A percentile compares a stretch with the other conserved stretches of the same genome.
Conservation (phyloP, 441 rosid species). For the Mallotus japonicus region DNA sequence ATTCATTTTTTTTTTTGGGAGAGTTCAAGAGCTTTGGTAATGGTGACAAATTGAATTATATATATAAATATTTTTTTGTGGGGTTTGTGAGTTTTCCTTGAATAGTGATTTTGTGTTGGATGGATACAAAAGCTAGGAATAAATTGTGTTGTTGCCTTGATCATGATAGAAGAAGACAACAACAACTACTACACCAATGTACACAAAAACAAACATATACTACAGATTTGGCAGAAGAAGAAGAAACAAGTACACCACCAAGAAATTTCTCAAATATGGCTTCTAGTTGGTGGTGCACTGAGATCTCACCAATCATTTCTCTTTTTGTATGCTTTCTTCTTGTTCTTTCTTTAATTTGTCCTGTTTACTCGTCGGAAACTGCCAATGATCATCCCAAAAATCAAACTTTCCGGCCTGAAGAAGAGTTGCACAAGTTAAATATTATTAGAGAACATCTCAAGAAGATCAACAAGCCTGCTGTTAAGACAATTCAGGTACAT, state of each 20-base stretch:
- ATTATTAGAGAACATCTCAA: conserved; percentile 55
- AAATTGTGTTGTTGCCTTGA: conserved; percentile 41
- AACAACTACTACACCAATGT: conserved; percentile 31
- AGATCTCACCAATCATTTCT: conserved; percentile 33
- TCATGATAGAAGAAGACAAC: conserved; percentile 42
- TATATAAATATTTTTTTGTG: not conserved
- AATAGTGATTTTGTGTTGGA: conserved; percentile 35
- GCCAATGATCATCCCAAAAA: conserved; percentile 31
- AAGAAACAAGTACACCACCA: conserved; percentile 19
- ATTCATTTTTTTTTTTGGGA: conserved; percentile 11
- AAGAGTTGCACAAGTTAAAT: conserved; percentile 57
- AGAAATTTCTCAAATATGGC: conserved; percentile 46
- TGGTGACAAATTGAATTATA: conserved; percentile 37
- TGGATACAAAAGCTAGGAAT: conserved; percentile 49
- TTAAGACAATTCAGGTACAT: conserved; percentile 79
- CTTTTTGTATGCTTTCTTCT: conserved; percentile 48
- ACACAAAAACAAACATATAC: conserved; percentile 23
- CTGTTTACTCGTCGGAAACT: conserved; percentile 40
- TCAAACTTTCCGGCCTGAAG: conserved; percentile 67
- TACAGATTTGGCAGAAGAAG: conserved; percentile 21
- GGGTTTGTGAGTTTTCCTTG: conserved; percentile 32
- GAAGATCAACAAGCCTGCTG: conserved; percentile 81
- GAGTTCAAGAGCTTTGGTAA: conserved; percentile 40
- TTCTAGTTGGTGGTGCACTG: conserved; percentile 28
- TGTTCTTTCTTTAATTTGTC: conserved; percentile 42